Base-by-base conservation (phyloP, 768 basidiomycete species). In the Tricholoma matsutake region DNA sequence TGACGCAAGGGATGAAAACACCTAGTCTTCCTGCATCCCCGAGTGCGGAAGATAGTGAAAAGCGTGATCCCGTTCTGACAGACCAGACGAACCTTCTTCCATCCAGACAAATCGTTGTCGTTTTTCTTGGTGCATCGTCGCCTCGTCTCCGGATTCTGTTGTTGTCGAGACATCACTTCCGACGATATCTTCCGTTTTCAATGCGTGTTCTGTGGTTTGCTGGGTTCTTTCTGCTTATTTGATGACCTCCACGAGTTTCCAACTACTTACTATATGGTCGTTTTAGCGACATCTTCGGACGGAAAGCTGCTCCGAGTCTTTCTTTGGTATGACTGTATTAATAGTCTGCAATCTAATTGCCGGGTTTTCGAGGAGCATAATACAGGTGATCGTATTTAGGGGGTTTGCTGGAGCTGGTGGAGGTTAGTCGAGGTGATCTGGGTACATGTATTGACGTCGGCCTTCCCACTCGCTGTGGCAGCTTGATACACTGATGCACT, bases 41-140 rank as follows among this genome's bases (percentile, higher is more conserved):
- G 3, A 5, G 10, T 14, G 8, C 35, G 16, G 29, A 54, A 5
- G 14, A 1, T 9, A 20, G 10, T 4, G 29, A 11, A 29, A 52
- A 52, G 43, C 61, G 18, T 28, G 14, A 59, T 43, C 52, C 28
- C n/a, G 52, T 61, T 16, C 67, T 89, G 54, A 87, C 87, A 10
- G 90, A 92, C 75, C 89, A 92, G 71, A 91, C 89, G 4, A 91
- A 92, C 67, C 78, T 89, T 11, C 78, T 91, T 4, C 89, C 89
- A 0, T 81, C 84, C 69, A 81, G 76, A 59, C 85, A 86, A 69
- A 76, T 91, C 45, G 70, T 91, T 4, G 74, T 83, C 10, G 83
- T 89, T 6, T 88, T 90, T 66, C 84, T 0, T 72, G 85, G 1
- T 89, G 87, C 51, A 79, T 86, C 10, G 76, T 86, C 49, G 83